These are phyloP conservation scores for Clarkia xantiana DNA, from an alignment of 345 rosid species.

Conservation along the genomic window DNA sequence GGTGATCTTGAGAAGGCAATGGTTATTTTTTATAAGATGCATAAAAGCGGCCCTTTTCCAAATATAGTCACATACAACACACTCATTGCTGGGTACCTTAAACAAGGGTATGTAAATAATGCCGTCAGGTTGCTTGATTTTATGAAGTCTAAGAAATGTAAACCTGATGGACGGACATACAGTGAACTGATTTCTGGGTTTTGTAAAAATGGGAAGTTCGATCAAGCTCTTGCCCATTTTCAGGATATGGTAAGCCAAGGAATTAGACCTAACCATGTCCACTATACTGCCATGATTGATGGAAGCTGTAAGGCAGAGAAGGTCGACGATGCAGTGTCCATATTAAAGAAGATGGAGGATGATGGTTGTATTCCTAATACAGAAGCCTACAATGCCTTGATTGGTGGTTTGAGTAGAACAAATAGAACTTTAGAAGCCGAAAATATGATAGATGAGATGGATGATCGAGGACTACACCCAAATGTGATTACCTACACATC, in stretches of 20 bases:
- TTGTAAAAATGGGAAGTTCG: conserved; percentile 34
- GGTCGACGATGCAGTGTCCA: conserved; percentile 33
- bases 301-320: conserved; percentile 45
- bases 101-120: conserved; percentile 22
- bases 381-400: conserved; percentile 41
- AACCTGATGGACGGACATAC: conserved; percentile 47
- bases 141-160: conserved; percentile 29
- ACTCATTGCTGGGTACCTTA: conserved; percentile 29
- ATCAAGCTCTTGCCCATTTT: conserved; percentile 26
- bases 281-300: conserved; percentile 48
- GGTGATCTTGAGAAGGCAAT: conserved; percentile 37
- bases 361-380: conserved; percentile 21
- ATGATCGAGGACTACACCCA: conserved; percentile 28
- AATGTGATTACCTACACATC: conserved; percentile 45
- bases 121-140: conserved; percentile 33
- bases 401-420: conserved; percentile 30
- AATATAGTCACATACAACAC: conserved; percentile 37
- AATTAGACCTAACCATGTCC: conserved; percentile 30
- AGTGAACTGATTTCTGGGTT: conserved; percentile 48
- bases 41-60: conserved; percentile 34
- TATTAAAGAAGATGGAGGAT: conserved; percentile 36
- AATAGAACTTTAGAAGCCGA: conserved; percentile 27
- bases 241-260: conserved; percentile 29
- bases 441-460: conserved; percentile 25
- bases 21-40: conserved; percentile 32